Evolutionary conservation across 2,329 filamentous ascomycete genomes (phyloP).

Genomic region (Colletotrichum aenigma): DNA sequence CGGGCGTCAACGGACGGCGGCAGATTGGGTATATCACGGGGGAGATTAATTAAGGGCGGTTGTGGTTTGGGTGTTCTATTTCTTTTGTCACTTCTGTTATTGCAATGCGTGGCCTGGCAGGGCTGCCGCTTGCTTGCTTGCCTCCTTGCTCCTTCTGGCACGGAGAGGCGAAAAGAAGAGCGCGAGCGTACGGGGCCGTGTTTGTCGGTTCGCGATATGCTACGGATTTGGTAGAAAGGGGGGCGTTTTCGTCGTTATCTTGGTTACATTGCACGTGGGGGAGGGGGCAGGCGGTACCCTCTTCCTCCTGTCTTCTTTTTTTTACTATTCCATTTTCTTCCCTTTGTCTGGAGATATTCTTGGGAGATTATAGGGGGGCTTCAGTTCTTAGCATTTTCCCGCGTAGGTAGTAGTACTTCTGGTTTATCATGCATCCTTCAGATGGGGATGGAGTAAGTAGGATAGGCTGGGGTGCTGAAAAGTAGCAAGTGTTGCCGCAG

Average conservation of each 20-base stretch:
- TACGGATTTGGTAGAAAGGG: conserved; percentile 2
- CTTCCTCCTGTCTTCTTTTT: neutral
- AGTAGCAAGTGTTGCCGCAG: neutral
- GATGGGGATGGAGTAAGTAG: neutral
- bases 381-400: neutral
- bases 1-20: conserved; percentile 40
- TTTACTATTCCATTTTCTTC: neutral
- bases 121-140: neutral
- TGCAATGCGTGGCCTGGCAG: neutral
- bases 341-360: neutral
- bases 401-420: neutral
- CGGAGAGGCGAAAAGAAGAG: neutral
- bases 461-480: neutral
- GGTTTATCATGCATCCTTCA: neutral
- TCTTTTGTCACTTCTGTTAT: neutral
- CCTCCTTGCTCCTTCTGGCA: neutral
- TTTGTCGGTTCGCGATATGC: neutral
- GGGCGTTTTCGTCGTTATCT: neutral
- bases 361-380: neutral
- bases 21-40: conserved; percentile 62
- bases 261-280: neutral
- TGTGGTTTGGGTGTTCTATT: neutral
- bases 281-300: neutral
- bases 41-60: conserved; percentile 46
- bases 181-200: neutral